A percentile compares a stretch with the other conserved stretches of the same genome.
Conservation (phyloP, 2,329 filamentous ascomycete species). For the Herpotrichia juniperi region DNA sequence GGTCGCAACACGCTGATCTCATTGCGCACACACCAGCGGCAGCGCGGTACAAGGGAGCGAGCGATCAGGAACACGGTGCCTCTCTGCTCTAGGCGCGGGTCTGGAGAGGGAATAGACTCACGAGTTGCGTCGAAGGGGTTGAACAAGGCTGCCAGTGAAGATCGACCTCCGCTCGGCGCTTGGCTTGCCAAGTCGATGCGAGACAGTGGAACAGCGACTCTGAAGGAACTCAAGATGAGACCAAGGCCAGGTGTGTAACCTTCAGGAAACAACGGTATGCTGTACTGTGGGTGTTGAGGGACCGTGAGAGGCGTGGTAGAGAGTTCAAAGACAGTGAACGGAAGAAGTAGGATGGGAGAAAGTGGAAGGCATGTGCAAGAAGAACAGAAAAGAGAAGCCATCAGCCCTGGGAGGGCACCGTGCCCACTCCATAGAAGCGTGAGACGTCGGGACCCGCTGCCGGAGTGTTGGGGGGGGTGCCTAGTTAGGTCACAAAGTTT, state of each 20-base stretch:
- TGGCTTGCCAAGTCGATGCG: slow-evolving; percentile 16
- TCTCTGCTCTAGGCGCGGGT: slow-evolving; percentile 9
- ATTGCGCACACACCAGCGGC: slow-evolving; percentile 1
- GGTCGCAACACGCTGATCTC: slow-evolving; percentile 25
- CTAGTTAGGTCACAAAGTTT: neutral
- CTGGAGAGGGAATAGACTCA: slow-evolving; percentile 26
- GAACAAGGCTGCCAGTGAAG: slow-evolving; percentile 20
- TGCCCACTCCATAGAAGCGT: neutral
- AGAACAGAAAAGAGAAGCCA: neutral
- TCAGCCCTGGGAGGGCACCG: slow-evolving; percentile 1
- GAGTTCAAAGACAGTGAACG: neutral
- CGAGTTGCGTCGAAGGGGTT: slow-evolving; percentile 26
- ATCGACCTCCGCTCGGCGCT: slow-evolving; percentile 14
- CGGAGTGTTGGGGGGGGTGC: neutral
- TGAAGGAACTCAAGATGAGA: neutral
- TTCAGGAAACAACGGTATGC: neutral
- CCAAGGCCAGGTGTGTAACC: neutral
- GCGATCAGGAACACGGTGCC: slow-evolving; percentile 8
- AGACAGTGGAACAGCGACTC: neutral
- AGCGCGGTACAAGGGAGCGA: slow-evolving; percentile 11
- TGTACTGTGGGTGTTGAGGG: neutral
- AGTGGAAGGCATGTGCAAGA: neutral
- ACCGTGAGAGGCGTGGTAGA: neutral
- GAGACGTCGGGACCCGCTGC: neutral
- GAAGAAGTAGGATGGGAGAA: neutral